Evolutionary conservation across 2,329 filamentous ascomycete species (phyloP), one percentile per base, ranked within the genome.

Genomic region (Fusarium ramigenum): DNA sequence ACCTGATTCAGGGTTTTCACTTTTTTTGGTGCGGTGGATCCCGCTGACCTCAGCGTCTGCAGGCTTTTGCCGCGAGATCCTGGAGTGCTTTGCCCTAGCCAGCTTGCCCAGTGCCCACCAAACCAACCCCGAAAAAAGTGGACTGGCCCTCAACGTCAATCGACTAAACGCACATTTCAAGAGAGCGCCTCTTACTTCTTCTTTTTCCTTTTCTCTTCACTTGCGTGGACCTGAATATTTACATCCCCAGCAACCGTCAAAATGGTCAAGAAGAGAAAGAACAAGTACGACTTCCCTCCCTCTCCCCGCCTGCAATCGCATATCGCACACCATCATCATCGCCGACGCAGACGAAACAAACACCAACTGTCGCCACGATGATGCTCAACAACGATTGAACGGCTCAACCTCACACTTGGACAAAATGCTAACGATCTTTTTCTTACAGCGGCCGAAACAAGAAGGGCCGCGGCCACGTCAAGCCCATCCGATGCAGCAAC

Each of bases 381-480:
- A 61, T 67, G 43, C 15, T 43, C 50, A 61, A 64, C 52, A 57
- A 74, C 52, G 61, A 68, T 63, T 73, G 63, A 63, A 42, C 54
- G 56, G 57, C 50, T 25, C 30, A 14, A 47, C 9, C n/a, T 53
- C 50, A n/a, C 21, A n/a, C 39, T 40, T n/a, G 28, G 60, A 52
- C 43, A 32, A 21, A 30, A 8, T 69, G 63, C 77, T 78, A 75
- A 78, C 59, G 53, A 44, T 28, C 23, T 61, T 69, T 57, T 60
- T 21, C 37, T 16, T 30, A 14, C 85, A 97, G 93, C 90, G 96
- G 96, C 87, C 95, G 96, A 86, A 98, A 98, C 93, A 98, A 98
- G 95, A 97, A 97, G 89, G 96, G 96, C 87, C 94, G 96, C 87
- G 96, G 96, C 90, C 96, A 98, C 91, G 95, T 97, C 89, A 99